Base-by-base conservation (phyloP, 2,329 filamentous ascomycete genomes). In the Mycocentrospora acerina region DNA sequence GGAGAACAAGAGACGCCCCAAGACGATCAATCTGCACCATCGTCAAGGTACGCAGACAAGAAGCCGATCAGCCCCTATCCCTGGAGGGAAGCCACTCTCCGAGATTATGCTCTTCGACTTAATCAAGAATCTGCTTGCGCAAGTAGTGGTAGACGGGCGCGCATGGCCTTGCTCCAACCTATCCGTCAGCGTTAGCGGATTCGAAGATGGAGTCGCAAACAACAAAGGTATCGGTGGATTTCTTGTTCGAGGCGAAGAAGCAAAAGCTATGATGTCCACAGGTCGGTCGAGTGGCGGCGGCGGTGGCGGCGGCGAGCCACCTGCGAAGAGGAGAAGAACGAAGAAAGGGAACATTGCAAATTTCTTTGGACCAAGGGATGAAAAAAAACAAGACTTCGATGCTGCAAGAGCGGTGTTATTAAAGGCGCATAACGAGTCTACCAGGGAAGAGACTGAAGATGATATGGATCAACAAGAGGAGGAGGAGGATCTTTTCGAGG, bases 91-190 rank as follows among this genome's bases (percentile, higher is more conserved):
- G 53, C 69, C 77, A 1, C 76, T 96, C 16, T 85, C 87, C 33
- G 88, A 95, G 65, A 71, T 76, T 1, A 68, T 80, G 4, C 71
- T 97, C 10, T 87, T 90, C 56, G 82, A 85, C 13, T 75, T 95
- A 25, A 86, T 88, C 8, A 89, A 83, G 62, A 83, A 78, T 15
- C 72, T 97, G 13, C 74, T 97, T 4, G 78, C 78, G 16, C 90
- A 95, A 55, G 82, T 95, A 24, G 76, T 88, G 9, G 77, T 79
- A 2, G 89, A 95, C 51, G 89, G 88, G 1, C 74, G 78, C 35
- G 83, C 87, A 12, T 97, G 90, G 89, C 93, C 93, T 6, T 97
- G 93, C 62, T 76, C 82, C n/a, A 93, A 95, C 60, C 74, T 98
- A 7, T 93, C 88, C 41, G 71, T 97, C 30, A 90, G 86, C 48